A percentile compares a stretch with the other conserved stretches of the same genome.
Conservation (phyloP, 2,329 filamentous ascomycete genomes). For the Colletotrichum incanum region DNA sequence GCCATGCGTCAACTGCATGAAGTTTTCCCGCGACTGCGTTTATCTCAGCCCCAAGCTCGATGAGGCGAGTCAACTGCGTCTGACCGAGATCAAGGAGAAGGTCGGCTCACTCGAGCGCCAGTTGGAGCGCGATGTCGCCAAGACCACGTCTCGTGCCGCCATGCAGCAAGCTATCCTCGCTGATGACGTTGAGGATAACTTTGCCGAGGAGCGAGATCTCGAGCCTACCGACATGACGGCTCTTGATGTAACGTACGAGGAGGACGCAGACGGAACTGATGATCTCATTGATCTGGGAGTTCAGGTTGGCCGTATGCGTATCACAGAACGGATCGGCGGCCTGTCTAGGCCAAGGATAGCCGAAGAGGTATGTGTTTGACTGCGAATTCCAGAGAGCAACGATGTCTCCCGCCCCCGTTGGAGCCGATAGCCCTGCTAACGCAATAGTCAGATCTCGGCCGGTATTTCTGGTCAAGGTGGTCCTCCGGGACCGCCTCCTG, state of each 20-base stretch:
- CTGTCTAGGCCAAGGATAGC: slow-evolving; percentile 79
- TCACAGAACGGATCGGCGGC: slow-evolving; percentile 82
- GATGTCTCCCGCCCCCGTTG: background rate
- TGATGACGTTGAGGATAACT: slow-evolving; percentile 70
- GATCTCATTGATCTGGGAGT: slow-evolving; percentile 82
- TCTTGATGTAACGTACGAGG: slow-evolving; percentile 79
- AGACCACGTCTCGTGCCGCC: slow-evolving; percentile 53
- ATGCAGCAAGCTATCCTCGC: slow-evolving; percentile 59
- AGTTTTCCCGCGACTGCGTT: slow-evolving; percentile 69
- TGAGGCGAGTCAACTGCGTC: slow-evolving; percentile 76
- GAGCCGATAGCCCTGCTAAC: slow-evolving; percentile 3
- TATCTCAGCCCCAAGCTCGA: slow-evolving; percentile 80
- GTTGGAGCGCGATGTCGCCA: slow-evolving; percentile 78
- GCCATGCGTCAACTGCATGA: slow-evolving; percentile 78
- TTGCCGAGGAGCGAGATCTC: slow-evolving; percentile 72
- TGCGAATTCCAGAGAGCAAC: background rate
- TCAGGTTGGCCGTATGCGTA: slow-evolving; percentile 78
- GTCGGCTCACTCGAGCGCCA: slow-evolving; percentile 80
- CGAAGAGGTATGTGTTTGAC: slow-evolving; percentile 73
- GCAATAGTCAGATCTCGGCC: slow-evolving; percentile 52
- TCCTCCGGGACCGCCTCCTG: slow-evolving; percentile 34
- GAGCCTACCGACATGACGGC: slow-evolving; percentile 75
- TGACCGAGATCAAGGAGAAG: slow-evolving; percentile 85
- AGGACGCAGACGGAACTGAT: slow-evolving; percentile 68
- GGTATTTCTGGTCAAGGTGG: slow-evolving; percentile 50